Base-by-base conservation (phyloP, 1,139 yeast genomes). In the Kazachstania sp. region DNA sequence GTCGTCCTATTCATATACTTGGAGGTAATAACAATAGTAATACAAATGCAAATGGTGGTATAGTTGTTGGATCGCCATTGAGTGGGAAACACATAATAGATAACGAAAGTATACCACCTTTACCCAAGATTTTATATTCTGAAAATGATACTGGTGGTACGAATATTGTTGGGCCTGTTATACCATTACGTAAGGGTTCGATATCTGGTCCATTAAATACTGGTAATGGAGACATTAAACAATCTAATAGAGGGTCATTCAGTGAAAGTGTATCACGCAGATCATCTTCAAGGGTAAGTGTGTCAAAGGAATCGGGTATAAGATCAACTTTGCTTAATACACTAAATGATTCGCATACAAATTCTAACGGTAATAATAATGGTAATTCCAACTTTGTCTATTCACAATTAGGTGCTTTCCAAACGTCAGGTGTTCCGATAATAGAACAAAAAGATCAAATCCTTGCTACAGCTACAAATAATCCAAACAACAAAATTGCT, bases 291-390 rank as follows among this genome's bases (percentile, higher is more conserved):
- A 43, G 55, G 8, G 16, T 48, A 6, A 59, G 63, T 1, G 53
- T 56, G 18, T 54, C 63, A n/a, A 59, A 56, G 44, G 62, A 58
- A 46, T 58, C 63, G 5, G 54, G 60, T 28, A 51, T 60, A 12
- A 46, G 63, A 37, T 59, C 63, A 4, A 55, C 59, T 7, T 45
- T 56, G 9, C 39, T 48, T 1, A 44, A 35, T 31, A 35, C 20
- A 30, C 15, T 41, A 16, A 16, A 26, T 15, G 35, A 40, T 23
- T 23, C 28, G 8, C 28, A 23, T 23, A 9, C 8, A 7, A 23
- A 23, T 9, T 23, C 28, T 9, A 23, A 23, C 8, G 8, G 8
- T 23, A 23, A 23, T 4, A 23, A 23, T 23, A 23, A 23, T 23
- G 6, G 26, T 23, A 9, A 9, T 23, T 7, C 28, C 28, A 23